Evolutionary conservation across 306 rosid species (phyloP).

Genomic region (Oxytropis ochrocephala): DNA sequence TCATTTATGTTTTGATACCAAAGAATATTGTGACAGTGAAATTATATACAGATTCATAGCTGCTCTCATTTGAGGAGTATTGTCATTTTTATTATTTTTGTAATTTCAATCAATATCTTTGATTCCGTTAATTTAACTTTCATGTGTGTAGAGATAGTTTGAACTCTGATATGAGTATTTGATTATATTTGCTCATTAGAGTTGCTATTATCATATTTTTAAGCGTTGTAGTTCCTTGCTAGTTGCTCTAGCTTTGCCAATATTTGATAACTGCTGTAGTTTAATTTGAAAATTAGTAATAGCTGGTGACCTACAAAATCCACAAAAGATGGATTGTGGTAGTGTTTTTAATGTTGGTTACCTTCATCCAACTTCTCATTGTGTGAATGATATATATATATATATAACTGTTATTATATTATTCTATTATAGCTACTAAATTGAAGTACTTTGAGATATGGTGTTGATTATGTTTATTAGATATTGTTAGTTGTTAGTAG

Average conservation of each 20-base stretch:
- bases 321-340: no score
- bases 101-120: not conserved
- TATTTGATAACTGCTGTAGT: not conserved
- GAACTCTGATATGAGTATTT: not conserved
- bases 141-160: not conserved
- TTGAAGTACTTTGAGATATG: no score
- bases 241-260: not conserved
- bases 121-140: not conserved
- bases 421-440: no score
- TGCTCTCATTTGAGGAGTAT: constrained; percentile 8
- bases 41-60: constrained; percentile 11
- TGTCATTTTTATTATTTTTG: not conserved
- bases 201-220: not conserved
- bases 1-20: constrained; percentile 9
- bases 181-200: not conserved
- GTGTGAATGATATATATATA: no score
- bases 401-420: no score
- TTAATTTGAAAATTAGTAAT: no score
- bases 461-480: no score
- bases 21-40: not conserved
- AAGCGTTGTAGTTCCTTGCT: not conserved
- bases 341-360: no score
- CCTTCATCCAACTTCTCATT: no score
- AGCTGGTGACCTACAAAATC: no score
- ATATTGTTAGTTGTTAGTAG: no score